Conservation (phyloP, 345 rosid species). For the Euphorbia tirucalli region DNA sequence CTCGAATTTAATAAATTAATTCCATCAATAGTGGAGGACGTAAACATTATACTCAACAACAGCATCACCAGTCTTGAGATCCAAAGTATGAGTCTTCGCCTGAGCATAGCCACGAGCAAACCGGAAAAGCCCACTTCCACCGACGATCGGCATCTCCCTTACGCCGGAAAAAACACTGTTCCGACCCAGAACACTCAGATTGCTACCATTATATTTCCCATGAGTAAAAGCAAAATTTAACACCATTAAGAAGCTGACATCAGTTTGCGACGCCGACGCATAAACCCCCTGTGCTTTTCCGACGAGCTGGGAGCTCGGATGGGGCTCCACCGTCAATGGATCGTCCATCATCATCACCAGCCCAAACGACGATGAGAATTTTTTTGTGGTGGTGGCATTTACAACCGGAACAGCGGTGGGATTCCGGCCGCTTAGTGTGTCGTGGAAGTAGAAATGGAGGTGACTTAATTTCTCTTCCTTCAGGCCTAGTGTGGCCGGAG, state of each 20-base stretch:
- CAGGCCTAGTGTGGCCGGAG: conserved; percentile 15
- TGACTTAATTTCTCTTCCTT: conserved; percentile 23
- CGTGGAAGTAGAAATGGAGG: conserved; percentile 27
- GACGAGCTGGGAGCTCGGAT: conserved; percentile 13
- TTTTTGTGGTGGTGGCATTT: conserved; percentile 2
- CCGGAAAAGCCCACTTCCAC: conserved; percentile 32
- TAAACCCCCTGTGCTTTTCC: conserved; percentile 33
- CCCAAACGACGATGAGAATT: conserved; percentile 14
- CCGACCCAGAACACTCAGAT: conserved; percentile 26
- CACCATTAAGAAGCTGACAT: conserved; percentile 20
- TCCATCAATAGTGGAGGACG: conserved; percentile 33
- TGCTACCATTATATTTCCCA: conserved; percentile 26
- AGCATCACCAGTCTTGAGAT: conserved; percentile 19
- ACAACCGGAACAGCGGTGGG: conserved; percentile 15
- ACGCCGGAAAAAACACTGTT: conserved; percentile 16
- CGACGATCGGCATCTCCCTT: conserved; percentile 30
- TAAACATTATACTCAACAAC: conserved; percentile 34
- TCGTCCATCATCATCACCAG: conserved; percentile 22
- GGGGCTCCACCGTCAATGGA: conserved; percentile 18
- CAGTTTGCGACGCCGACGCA: conserved; percentile 20
- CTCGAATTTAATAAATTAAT: neutral
- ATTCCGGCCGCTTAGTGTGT: conserved; percentile 13
- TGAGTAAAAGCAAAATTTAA: conserved; percentile 20
- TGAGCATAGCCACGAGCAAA: conserved; percentile 32
- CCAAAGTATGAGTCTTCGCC: conserved; percentile 19